These are phyloP conservation scores for Myxozyma geophila DNA, from an alignment of 805 yeast species.

Conservation along the genomic window DNA sequence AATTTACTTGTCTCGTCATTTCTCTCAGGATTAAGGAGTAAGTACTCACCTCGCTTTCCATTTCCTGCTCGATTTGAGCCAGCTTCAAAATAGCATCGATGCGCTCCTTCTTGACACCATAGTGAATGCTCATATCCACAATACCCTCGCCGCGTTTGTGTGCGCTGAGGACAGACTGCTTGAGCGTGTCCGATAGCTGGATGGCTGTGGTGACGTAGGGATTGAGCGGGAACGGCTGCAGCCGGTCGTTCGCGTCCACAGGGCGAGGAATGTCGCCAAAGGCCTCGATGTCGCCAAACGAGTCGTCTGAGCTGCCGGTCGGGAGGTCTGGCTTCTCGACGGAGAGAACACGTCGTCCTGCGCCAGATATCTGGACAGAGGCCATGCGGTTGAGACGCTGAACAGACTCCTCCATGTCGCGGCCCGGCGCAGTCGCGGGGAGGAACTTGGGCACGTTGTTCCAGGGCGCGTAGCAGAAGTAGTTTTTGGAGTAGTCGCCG, in stretches of 20 bases:
- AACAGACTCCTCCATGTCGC: background rate
- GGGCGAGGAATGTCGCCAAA: constrained; percentile 4
- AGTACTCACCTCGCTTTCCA: constrained; percentile 63
- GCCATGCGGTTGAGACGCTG: background rate
- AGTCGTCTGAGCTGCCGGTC: background rate
- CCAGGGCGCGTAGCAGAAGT: constrained; percentile 32
- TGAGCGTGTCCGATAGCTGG: constrained; percentile 62
- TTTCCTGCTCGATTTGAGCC: constrained; percentile 63
- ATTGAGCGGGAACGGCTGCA: constrained; percentile 83
- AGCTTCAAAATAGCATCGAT: constrained; percentile 85
- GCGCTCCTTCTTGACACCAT: constrained; percentile 81
- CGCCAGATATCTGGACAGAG: constrained; percentile 27
- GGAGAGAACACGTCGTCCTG: constrained; percentile 40
- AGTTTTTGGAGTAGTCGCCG: constrained; percentile 30
- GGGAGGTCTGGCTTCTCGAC: constrained; percentile 23
- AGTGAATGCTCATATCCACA: constrained; percentile 76
- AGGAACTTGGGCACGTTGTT: constrained; percentile 37
- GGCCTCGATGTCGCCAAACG: background rate
- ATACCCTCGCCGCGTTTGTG: constrained; percentile 59
- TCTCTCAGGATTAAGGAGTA: constrained; percentile 16
- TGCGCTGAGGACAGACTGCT: constrained; percentile 62
- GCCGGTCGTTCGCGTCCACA: constrained; percentile 17
- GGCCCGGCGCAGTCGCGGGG: constrained; percentile 11
- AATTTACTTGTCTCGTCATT: constrained; percentile 56
- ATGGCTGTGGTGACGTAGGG: constrained; percentile 68